Conservation (phyloP, 257 asterid genomes). For the Euphrasia confusa region DNA sequence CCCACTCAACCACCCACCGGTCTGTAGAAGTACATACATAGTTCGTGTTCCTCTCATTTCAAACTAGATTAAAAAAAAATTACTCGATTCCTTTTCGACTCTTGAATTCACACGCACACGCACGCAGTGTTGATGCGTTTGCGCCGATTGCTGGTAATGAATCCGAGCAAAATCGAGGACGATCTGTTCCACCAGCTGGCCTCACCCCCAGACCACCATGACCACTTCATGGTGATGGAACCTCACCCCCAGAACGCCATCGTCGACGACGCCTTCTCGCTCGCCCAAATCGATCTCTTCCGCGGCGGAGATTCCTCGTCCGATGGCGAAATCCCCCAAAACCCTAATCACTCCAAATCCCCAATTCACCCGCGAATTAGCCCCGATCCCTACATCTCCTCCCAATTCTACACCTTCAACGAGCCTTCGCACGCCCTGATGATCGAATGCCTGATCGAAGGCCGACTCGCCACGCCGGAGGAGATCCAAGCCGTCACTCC, state of each 20-base stretch:
- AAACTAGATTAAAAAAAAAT: no score
- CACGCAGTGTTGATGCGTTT: not conserved
- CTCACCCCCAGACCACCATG: slow-evolving; percentile 38
- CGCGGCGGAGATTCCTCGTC: slow-evolving; percentile 82
- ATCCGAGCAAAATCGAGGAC: slow-evolving; percentile 72
- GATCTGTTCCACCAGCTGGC: slow-evolving; percentile 52
- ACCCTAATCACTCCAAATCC: slow-evolving; percentile 48
- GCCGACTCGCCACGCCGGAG: slow-evolving; percentile 74
- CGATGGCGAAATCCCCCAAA: slow-evolving; percentile 55
- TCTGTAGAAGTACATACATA: no score
- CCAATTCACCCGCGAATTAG: slow-evolving; percentile 36
- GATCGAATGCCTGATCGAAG: slow-evolving; percentile 64
- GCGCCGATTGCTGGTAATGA: slow-evolving; percentile 30
- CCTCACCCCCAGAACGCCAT: slow-evolving; percentile 45
- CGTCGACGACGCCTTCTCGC: slow-evolving; percentile 62
- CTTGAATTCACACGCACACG: not conserved
- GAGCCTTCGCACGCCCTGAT: slow-evolving; percentile 74
- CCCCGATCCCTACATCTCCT: slow-evolving; percentile 78
- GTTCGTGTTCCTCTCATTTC: no score
- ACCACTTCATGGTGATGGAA: slow-evolving; percentile 44
- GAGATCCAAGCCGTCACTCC: slow-evolving; percentile 84
- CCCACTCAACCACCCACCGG: no score
- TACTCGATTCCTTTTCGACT: not conserved
- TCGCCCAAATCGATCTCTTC: slow-evolving; percentile 63
- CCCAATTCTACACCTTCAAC: slow-evolving; percentile 91